Conservation (phyloP, 345 rosid genomes). For the Noccaea bulbosa region DNA sequence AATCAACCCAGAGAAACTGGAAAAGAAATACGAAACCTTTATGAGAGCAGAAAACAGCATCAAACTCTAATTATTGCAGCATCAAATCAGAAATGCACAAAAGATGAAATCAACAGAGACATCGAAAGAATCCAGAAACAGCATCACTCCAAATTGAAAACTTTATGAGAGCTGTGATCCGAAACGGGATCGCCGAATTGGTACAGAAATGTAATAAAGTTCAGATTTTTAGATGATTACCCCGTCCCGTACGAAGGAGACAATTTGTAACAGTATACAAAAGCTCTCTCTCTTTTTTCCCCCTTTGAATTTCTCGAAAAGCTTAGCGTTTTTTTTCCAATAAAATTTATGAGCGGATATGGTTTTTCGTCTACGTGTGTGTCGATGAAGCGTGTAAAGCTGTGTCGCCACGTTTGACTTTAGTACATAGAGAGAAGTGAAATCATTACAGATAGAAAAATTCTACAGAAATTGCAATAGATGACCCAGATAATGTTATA, state of each 20-base stretch:
- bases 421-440: no score
- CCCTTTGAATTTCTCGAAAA: neutral
- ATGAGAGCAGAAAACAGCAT: conserved; percentile 5
- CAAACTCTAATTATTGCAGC: conserved; percentile 9
- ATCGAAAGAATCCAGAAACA: conserved; percentile 25
- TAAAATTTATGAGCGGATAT: conserved; percentile 39
- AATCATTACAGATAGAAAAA: no score
- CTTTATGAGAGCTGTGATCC: neutral
- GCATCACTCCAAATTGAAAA: conserved; percentile 20
- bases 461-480: no score
- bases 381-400: conserved; percentile 42
- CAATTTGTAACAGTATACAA: conserved; percentile 27
- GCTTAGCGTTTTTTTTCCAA: neutral
- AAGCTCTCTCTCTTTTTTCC: neutral
- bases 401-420: conserved; percentile 47
- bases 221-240: conserved; percentile 32
- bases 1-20: neutral
- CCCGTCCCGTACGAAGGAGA: conserved; percentile 25
- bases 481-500: no score
- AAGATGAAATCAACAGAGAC: conserved; percentile 17
- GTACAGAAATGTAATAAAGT: neutral
- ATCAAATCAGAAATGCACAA: conserved; percentile 14
- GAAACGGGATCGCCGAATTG: conserved; percentile 4
- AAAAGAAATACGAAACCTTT: conserved; percentile 2
- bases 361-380: conserved; percentile 40